Evolutionary conservation across 352 stramenopile genomes (phyloP).

Genomic region (Phytophthora niederhauseri): DNA sequence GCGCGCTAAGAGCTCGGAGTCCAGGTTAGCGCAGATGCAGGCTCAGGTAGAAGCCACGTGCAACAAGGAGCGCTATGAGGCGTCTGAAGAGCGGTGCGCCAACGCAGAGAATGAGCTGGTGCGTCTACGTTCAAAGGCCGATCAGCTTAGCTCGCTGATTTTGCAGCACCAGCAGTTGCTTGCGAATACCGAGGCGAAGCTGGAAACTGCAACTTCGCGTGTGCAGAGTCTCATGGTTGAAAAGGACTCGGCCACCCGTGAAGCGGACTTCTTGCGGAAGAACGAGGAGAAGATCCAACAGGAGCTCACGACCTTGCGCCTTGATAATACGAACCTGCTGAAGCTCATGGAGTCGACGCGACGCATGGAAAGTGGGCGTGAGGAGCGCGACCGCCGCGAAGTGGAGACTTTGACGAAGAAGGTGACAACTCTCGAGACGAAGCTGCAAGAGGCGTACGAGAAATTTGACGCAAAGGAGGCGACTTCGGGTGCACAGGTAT

Average conservation of each 20-base stretch:
- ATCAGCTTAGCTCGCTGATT: slow-evolving; percentile 68
- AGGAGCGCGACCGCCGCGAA: slow-evolving; percentile 63
- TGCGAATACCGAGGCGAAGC: slow-evolving; percentile 58
- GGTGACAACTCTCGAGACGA: slow-evolving; percentile 52
- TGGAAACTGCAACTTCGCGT: slow-evolving; percentile 51
- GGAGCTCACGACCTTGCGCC: slow-evolving; percentile 58
- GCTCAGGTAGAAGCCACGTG: slow-evolving; percentile 70
- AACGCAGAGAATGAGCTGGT: slow-evolving; percentile 69
- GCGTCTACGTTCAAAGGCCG: slow-evolving; percentile 60
- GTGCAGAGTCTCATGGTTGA: slow-evolving; percentile 54
- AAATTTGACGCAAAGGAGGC: slow-evolving; percentile 70
- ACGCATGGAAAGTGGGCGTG: slow-evolving; percentile 66
- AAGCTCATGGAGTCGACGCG: slow-evolving; percentile 81
- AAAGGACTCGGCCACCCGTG: slow-evolving; percentile 52
- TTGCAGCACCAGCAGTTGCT: slow-evolving; percentile 70
- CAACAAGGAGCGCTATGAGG: slow-evolving; percentile 67
- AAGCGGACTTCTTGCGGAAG: slow-evolving; percentile 56
- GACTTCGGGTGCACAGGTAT: slow-evolving; percentile 44
- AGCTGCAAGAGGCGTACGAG: slow-evolving; percentile 64
- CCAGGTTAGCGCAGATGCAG: slow-evolving; percentile 68
- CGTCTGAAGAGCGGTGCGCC: slow-evolving; percentile 55
- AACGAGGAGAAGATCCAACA: slow-evolving; percentile 70
- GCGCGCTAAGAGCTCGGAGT: slow-evolving; percentile 51
- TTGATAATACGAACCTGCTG: slow-evolving; percentile 82
- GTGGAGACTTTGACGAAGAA: slow-evolving; percentile 53